A percentile compares a stretch with the other conserved stretches of the same genome.
Conservation (phyloP, 2,329 filamentous ascomycete species). For the Verticillium klebahnii region DNA sequence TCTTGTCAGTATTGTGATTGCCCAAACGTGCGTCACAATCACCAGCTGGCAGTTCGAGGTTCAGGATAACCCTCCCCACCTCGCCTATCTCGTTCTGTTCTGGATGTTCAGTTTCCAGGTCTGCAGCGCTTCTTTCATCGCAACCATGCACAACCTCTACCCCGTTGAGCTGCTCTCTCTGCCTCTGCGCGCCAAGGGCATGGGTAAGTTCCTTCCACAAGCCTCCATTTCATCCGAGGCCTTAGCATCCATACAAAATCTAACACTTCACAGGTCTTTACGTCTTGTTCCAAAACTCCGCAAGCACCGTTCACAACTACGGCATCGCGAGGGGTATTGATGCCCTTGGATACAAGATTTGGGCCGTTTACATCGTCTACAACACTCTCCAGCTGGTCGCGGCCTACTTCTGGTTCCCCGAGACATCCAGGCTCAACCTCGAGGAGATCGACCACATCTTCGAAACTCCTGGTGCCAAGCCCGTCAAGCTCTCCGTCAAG, state of each 20-base stretch:
- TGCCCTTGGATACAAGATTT: constrained; percentile 45
- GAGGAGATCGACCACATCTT: constrained; percentile 58
- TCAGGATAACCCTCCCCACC: constrained; percentile 18
- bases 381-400: constrained; percentile 40
- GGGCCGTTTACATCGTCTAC: constrained; percentile 45
- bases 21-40: constrained; percentile 40
- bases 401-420: constrained; percentile 47
- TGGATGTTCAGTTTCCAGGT: constrained; percentile 46
- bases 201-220: constrained; percentile 28
- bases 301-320: constrained; percentile 37
- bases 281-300: constrained; percentile 9
- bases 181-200: constrained; percentile 37
- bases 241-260: not conserved
- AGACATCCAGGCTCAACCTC: constrained; percentile 42
- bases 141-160: constrained; percentile 44
- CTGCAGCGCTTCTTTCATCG: constrained; percentile 37
- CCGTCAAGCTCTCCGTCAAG: constrained; percentile 12
- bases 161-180: constrained; percentile 38
- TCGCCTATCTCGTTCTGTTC: constrained; percentile 35
- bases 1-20: constrained; percentile 30
- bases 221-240: too few species aligned
- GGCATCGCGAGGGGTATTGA: constrained; percentile 41
- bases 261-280: not conserved
- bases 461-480: constrained; percentile 9
- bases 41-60: constrained; percentile 40